These are phyloP conservation scores for Zea mays DNA, from an alignment of 176 grass and related monocot genomes.

Conservation along the genomic window Zm-B73-REFERENCE-NAM-5.0 NC_050104.1:92795501-92796000, in stretches of 20 bases:
- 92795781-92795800: background rate
- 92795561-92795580: no score
- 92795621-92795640: background rate
- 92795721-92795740: background rate
- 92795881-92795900: background rate
- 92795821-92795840: background rate
- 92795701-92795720: background rate
- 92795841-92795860: background rate
- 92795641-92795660: background rate
- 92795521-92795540: no score
- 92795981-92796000: background rate
- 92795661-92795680: background rate
- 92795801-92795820: background rate
- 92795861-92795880: background rate
- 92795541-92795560: no score
- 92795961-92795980: background rate
- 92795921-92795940: background rate
- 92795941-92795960: background rate
- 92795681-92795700: background rate
- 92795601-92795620: background rate
- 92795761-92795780: background rate
- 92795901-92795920: background rate
- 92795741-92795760: background rate
- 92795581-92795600: background rate
- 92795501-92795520: no score